Percentiles rank a stretch among this genome's conserved stretches.
phyloP scores from a whole-genome alignment of 352 stramenopile species.

The Phytophthora pluvialis region DNA sequence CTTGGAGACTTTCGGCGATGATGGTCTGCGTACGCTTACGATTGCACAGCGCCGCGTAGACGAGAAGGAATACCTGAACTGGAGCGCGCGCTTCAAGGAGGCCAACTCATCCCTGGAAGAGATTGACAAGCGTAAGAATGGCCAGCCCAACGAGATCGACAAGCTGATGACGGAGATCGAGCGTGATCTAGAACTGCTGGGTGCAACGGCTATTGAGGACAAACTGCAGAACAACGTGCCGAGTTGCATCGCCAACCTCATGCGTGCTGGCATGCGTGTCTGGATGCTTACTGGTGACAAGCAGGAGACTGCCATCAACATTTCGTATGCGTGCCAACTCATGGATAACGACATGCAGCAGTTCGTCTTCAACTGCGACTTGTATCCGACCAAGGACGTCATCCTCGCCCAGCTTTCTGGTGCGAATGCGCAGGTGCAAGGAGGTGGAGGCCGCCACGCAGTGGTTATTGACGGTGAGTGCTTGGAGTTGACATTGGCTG shows the following conservation, averaged over 20 bases:
- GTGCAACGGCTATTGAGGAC: slow-evolving; percentile 94
- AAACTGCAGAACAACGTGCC: slow-evolving; percentile 93
- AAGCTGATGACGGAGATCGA: slow-evolving; percentile 82
- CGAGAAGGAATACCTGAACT: slow-evolving; percentile 66
- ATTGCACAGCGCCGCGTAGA: slow-evolving; percentile 70
- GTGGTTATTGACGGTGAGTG: slow-evolving; percentile 79
- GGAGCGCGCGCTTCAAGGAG: slow-evolving; percentile 66
- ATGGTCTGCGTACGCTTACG: slow-evolving; percentile 86
- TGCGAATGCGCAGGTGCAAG: slow-evolving; percentile 38
- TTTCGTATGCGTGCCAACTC: slow-evolving; percentile 90
- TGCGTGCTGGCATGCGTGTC: slow-evolving; percentile 89
- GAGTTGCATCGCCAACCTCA: slow-evolving; percentile 85
- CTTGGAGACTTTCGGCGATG: slow-evolving; percentile 81
- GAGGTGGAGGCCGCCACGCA: slow-evolving; percentile 45
- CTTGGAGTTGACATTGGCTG: slow-evolving; percentile 61
- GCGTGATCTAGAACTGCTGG: slow-evolving; percentile 79
- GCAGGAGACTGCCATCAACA: slow-evolving; percentile 95
- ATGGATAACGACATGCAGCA: slow-evolving; percentile 90
- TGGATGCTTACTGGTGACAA: slow-evolving; percentile 96
- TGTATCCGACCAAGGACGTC: slow-evolving; percentile 61
- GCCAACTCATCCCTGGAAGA: slow-evolving; percentile 77
- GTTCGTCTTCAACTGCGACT: slow-evolving; percentile 67
- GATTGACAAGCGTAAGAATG: slow-evolving; percentile 83
- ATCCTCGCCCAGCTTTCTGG: slow-evolving; percentile 44
- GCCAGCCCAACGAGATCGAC: slow-evolving; percentile 71